These are phyloP conservation scores for Dacryopinax primogenitus DNA, from an alignment of 768 basidiomycete genomes.

Conservation along the genomic window DNA sequence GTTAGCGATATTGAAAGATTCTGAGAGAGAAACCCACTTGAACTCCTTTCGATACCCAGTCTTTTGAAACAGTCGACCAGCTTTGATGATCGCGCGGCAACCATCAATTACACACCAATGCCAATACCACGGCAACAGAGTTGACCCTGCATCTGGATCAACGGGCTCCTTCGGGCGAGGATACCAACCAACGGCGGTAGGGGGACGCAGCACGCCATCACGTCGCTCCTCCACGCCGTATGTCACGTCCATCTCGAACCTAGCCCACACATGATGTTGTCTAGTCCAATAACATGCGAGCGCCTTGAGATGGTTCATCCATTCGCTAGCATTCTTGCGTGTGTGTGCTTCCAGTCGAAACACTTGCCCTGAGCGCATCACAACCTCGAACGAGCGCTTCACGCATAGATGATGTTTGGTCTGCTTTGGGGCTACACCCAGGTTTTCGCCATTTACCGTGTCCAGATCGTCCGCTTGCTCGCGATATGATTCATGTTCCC, in stretches of 20 bases:
- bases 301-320: slow-evolving; percentile 64
- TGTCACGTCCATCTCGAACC: slow-evolving; percentile 63
- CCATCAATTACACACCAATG: slow-evolving; percentile 78
- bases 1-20: neutral
- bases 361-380: slow-evolving; percentile 52
- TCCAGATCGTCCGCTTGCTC: slow-evolving; percentile 10
- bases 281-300: slow-evolving; percentile 69
- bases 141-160: slow-evolving; percentile 35
- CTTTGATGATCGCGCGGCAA: slow-evolving; percentile 61
- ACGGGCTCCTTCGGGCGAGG: neutral
- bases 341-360: slow-evolving; percentile 70
- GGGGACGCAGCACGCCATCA: slow-evolving; percentile 25
- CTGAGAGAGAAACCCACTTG: slow-evolving; percentile 39
- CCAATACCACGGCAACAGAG: slow-evolving; percentile 53
- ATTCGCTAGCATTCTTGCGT: slow-evolving; percentile 57
- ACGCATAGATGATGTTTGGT: slow-evolving; percentile 30
- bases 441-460: neutral
- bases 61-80: slow-evolving; percentile 60
- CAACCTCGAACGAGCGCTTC: slow-evolving; percentile 64
- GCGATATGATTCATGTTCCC: slow-evolving; percentile 16
- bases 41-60: slow-evolving; percentile 63
- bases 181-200: slow-evolving; percentile 30
- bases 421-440: slow-evolving; percentile 18
- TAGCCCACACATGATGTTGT: slow-evolving; percentile 60
- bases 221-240: slow-evolving; percentile 34